A percentile compares a stretch with the other conserved stretches of the same genome.
These are phyloP conservation scores for Trichoderma koningiopsis DNA, from an alignment of 2,329 filamentous ascomycete species.

Conservation along the genomic window DNA sequence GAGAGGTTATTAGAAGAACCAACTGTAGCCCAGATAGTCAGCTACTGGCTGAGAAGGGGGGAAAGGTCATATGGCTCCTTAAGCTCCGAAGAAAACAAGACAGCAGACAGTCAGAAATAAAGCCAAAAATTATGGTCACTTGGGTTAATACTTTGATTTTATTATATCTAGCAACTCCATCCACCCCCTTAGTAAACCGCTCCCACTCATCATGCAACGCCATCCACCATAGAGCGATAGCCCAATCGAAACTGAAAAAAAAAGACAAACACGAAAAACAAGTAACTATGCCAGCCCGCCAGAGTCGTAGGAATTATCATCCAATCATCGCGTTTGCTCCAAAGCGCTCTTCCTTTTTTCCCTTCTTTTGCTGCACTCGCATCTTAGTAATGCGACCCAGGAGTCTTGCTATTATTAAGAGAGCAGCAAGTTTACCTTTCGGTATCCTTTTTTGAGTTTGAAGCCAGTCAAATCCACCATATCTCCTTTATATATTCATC, in stretches of 20 bases:
- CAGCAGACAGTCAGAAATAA: neutral
- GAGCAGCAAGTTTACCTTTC: neutral
- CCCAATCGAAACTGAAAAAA: neutral
- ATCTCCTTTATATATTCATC: neutral
- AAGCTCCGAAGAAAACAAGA: neutral
- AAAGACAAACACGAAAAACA: neutral
- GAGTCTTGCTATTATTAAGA: neutral
- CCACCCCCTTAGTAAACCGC: neutral
- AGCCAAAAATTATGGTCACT: neutral
- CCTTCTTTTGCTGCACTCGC: neutral
- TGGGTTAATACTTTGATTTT: neutral
- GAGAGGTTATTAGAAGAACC: neutral
- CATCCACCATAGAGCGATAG: neutral
- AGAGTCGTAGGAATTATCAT: conserved; percentile 22
- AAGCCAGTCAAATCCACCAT: neutral
- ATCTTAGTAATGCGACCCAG: conserved; percentile 1
- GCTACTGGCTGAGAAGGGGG: neutral
- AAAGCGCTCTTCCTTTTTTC: neutral
- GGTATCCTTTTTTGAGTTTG: neutral
- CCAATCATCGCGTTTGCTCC: conserved; percentile 23
- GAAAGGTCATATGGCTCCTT: neutral
- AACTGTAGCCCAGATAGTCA: neutral
- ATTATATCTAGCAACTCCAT: conserved; percentile 15
- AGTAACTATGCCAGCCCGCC: conserved; percentile 7
- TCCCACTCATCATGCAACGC: conserved; percentile 7